phyloP scores from a whole-genome alignment of 768 basidiomycete species.

The Phylloporus sp. region DNA sequence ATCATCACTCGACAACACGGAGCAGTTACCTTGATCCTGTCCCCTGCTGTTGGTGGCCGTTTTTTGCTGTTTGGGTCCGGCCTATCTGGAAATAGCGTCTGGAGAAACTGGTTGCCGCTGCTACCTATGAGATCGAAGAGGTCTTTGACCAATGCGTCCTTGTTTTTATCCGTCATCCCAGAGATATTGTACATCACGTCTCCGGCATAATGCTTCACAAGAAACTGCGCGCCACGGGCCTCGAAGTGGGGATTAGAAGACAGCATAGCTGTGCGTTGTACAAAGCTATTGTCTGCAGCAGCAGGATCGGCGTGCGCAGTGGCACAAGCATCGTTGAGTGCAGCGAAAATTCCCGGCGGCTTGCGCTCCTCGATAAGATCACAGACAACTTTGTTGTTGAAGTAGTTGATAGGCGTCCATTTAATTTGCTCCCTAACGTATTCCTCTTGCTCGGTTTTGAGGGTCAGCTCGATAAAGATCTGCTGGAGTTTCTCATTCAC shows the following conservation, averaged over 20 bases:
- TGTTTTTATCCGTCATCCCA: slow-evolving; percentile 99
- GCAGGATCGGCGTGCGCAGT: slow-evolving; percentile 96
- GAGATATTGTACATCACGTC: slow-evolving; percentile 97
- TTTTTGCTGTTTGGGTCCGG: slow-evolving; percentile 98
- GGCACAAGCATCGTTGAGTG: slow-evolving; percentile 97
- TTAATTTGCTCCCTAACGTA: slow-evolving; percentile 98
- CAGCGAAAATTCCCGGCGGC: slow-evolving; percentile 96
- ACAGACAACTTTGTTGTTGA: slow-evolving; percentile 98
- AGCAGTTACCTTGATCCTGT: slow-evolving; percentile 82
- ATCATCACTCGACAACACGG: neutral
- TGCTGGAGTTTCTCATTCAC: slow-evolving; percentile 99
- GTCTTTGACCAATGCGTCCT: slow-evolving; percentile 94
- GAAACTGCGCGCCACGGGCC: slow-evolving; percentile 87
- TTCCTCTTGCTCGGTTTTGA: slow-evolving; percentile 99
- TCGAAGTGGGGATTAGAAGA: slow-evolving; percentile 92
- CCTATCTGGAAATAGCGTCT: slow-evolving; percentile 86
- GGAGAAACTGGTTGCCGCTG: slow-evolving; percentile 82
- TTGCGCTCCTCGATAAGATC: slow-evolving; percentile 95
- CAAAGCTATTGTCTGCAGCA: slow-evolving; percentile 95
- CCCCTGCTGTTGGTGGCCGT: slow-evolving; percentile 94
- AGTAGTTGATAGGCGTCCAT: slow-evolving; percentile 99
- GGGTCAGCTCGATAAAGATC: slow-evolving; percentile 97
- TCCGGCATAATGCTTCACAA: slow-evolving; percentile 96
- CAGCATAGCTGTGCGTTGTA: slow-evolving; percentile 81
- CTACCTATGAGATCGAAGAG: slow-evolving; percentile 82